These are phyloP conservation scores for Ophiostoma perfectum DNA, from an alignment of 2,329 filamentous ascomycete species.

Conservation along the genomic window DNA sequence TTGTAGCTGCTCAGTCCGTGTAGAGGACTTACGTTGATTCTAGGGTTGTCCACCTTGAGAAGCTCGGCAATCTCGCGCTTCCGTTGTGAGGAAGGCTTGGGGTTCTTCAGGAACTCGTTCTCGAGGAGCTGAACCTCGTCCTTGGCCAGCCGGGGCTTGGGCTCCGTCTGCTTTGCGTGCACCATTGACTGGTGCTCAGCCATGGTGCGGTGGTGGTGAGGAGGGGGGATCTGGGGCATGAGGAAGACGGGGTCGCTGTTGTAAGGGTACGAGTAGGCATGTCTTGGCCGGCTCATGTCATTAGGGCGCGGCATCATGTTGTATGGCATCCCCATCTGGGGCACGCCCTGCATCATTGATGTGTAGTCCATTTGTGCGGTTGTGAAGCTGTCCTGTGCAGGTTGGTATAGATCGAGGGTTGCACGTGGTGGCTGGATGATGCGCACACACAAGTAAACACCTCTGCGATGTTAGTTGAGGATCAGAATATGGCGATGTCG, in stretches of 20 bases:
- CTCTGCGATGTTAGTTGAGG: background rate
- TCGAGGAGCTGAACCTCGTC: slow-evolving; percentile 56
- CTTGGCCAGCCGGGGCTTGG: slow-evolving; percentile 52
- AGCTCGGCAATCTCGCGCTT: slow-evolving; percentile 57
- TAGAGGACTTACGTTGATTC: slow-evolving; percentile 51
- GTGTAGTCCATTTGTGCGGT: slow-evolving; percentile 23
- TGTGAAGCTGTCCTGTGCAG: background rate
- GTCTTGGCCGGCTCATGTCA: slow-evolving; percentile 10
- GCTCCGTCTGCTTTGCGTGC: slow-evolving; percentile 36
- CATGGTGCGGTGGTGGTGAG: slow-evolving; percentile 27
- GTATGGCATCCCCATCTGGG: slow-evolving; percentile 19
- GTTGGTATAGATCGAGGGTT: background rate
- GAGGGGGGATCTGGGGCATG: slow-evolving; percentile 20
- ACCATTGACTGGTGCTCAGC: slow-evolving; percentile 24
- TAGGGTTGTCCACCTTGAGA: slow-evolving; percentile 57
- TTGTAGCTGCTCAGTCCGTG: background rate
- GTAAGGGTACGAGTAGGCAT: slow-evolving; percentile 22
- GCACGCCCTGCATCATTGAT: slow-evolving; percentile 22
- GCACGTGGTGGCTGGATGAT: background rate
- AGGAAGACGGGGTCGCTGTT: slow-evolving; percentile 18
- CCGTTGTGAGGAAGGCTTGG: slow-evolving; percentile 57
- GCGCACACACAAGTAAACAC: background rate
- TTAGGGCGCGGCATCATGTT: slow-evolving; percentile 12
- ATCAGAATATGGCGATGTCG: no score
- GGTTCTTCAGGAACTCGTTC: slow-evolving; percentile 57